Percentiles rank a stretch among this genome's conserved stretches.
These are phyloP conservation scores for Lentinula novae-zelandiae DNA, from an alignment of 1,284 basidiomycete species.

Conservation along the genomic window DNA sequence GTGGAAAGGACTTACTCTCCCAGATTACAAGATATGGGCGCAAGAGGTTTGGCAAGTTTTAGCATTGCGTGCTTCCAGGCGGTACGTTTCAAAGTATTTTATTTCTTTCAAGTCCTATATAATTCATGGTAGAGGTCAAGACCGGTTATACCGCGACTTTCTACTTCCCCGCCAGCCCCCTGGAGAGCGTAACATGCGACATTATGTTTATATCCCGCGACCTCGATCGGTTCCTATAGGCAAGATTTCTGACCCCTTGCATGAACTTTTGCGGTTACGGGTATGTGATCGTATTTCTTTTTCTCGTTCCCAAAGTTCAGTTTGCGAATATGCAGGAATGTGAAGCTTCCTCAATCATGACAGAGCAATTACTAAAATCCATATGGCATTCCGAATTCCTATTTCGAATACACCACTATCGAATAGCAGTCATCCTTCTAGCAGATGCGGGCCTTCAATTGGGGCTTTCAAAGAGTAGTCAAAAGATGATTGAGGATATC, in stretches of 20 bases:
- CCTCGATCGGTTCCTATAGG: conserved; percentile 29
- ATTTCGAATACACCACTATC: conserved; percentile 60
- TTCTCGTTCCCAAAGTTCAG: conserved; percentile 8
- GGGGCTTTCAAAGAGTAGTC: conserved; percentile 64
- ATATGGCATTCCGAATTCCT: conserved; percentile 80
- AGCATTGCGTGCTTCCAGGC: conserved; percentile 59
- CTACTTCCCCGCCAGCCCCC: conserved; percentile 57
- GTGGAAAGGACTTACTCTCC: conserved; percentile 62
- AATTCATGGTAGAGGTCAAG: conserved; percentile 43
- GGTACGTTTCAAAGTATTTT: conserved; percentile 33
- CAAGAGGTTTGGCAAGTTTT: conserved; percentile 74
- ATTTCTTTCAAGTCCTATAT: conserved; percentile 7
- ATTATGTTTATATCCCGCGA: conserved; percentile 38
- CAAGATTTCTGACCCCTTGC: conserved; percentile 57
- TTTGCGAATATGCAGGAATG: conserved; percentile 31
- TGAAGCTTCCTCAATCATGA: conserved; percentile 57
- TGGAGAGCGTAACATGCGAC: conserved; percentile 44
- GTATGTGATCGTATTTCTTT: conserved; percentile 34
- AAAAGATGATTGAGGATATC: conserved; percentile 65
- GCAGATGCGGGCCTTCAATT: conserved; percentile 76
- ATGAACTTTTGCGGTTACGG: conserved; percentile 59
- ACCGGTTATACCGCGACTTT: conserved; percentile 58
- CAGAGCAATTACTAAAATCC: conserved; percentile 64
- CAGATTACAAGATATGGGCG: conserved; percentile 68
- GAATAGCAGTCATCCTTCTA: conserved; percentile 63